Evolutionary conservation across 1,284 basidiomycete species (phyloP), one percentile per base, ranked within the genome.

Genomic region (Papiliotrema nemorosa): DNA sequence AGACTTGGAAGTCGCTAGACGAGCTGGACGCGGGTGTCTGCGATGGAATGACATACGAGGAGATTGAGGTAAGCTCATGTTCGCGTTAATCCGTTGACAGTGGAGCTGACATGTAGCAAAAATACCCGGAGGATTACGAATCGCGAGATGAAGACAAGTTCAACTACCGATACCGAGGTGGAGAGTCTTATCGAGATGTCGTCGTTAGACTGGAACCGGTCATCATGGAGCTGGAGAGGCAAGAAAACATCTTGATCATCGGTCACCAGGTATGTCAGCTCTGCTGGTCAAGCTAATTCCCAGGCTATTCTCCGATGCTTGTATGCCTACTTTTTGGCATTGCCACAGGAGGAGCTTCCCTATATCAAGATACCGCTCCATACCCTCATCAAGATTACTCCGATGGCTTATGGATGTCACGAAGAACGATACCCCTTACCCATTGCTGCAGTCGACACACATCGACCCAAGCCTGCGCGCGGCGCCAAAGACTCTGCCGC

Each of bases 121-220:
- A 85, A 45, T 98, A 97, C 69, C 96, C 96, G 0, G 96, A 99
- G 60, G 96, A 99, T 74, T 97, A 94, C 70, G 93, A 91, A n/a
- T 91, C 90, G 67, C 84, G 96, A 24, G 96, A 98, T 67, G 92
- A 98, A 49, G 96, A 99, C 78, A 99, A 99, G 76, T 99, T 97
- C 77, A 98, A 98, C 77, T 99, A 99, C 72, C 84, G 96, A 22
- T 97, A 97, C 75, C 81, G 90, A 73, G 85, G 84, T 18, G 94
- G 96, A 47, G 96, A 97, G 72, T 93, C 90, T 4, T 97, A 97
- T 72, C 83, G 92, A 22, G 92, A 97, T 69, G 90, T 93, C 9
- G 91, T 97, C n/a, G 84, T 92, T 5, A 84, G 94, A 26, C 79
- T 99, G 24, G 96, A 99, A 71, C 96, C 96, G 13, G 88, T 97